Evolutionary conservation across 2,329 filamentous ascomycete genomes (phyloP).

Genomic region (Pseudogymnoascus sp.): DNA sequence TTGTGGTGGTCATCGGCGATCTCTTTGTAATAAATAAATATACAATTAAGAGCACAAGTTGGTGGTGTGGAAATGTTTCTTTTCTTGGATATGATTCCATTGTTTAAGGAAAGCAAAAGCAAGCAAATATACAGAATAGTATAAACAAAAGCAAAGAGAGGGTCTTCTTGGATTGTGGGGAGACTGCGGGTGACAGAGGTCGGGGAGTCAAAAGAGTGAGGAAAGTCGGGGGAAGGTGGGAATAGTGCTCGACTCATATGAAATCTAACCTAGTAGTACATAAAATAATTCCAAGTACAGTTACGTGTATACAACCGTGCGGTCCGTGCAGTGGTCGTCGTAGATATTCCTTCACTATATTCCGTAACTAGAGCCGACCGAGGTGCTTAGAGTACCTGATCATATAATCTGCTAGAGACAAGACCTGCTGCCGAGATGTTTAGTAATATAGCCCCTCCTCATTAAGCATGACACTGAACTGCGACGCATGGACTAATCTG

Average conservation of each 20-base stretch:
- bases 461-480: too few relatives aligned
- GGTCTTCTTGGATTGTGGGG: not conserved
- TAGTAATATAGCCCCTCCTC: too few relatives aligned
- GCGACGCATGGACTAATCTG: too few relatives aligned
- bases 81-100: not conserved
- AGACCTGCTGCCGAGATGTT: too few relatives aligned
- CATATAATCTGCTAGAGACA: too few relatives aligned
- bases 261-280: not conserved
- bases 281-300: too few relatives aligned
- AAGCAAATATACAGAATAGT: not conserved
- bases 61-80: not conserved
- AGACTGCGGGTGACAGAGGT: not conserved
- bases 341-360: too few relatives aligned
- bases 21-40: not conserved
- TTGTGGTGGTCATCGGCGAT: not conserved
- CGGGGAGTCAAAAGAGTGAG: not conserved
- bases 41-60: not conserved
- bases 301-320: too few relatives aligned
- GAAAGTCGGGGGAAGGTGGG: slow-evolving; percentile 2
- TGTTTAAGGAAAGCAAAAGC: not conserved
- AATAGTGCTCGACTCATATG: not conserved
- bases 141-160: not conserved
- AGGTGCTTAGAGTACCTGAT: too few relatives aligned
- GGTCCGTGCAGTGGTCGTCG: too few relatives aligned
- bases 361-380: too few relatives aligned